Evolutionary conservation across 2,329 filamentous ascomycete genomes (phyloP), one percentile per base, ranked within the genome.

Genomic region (Exserohilum turcica): DNA sequence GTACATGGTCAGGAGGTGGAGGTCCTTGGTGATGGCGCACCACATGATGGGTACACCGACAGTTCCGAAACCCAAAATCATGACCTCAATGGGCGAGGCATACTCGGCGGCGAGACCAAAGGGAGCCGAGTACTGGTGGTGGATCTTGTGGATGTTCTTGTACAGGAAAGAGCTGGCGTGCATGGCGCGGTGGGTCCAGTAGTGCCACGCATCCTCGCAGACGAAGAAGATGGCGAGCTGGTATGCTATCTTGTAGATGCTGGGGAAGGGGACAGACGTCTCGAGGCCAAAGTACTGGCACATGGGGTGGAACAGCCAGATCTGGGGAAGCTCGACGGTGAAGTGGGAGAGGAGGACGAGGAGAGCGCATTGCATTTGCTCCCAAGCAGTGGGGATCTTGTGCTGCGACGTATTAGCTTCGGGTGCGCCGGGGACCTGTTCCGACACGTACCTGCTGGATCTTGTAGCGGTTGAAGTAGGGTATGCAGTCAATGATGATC

Each of bases 1-100:
- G 79, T 97, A 99, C 92, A 99, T 97, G 68, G 94, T 99, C 74
- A 97, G 75, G 58, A 99, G 90, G 78, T 99, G 94, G 32, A 99
- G 83, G 62, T 99, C 87, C 61, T 87, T 86, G 38, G 92, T 96
- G 69, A 96, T 61, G 39, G 85, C 85, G 67, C 90, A 91, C 86
- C 91, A 94, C 33, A 95, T 60, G 62, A 97, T 89, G 31, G 94
- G 94, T 31, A 84, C 82, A 55, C 90, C 86, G 59, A 99, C 88
- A 1, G 89, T 89, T 59, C 94, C 94, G 53, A 96, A 82, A 33
- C 93, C 94, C 43, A 99, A 87, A 52, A 95, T 84, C 89, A 97
- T 95, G 64, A 93, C 91, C 78, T 99, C 94, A 65, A 97, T 95
- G 0, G 94, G 94, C 37, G 93, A 97, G 6, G 94, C 94, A 77